These are phyloP conservation scores for Leccinum rimulosum DNA, from an alignment of 768 basidiomycete species.

Conservation along the genomic window DNA sequence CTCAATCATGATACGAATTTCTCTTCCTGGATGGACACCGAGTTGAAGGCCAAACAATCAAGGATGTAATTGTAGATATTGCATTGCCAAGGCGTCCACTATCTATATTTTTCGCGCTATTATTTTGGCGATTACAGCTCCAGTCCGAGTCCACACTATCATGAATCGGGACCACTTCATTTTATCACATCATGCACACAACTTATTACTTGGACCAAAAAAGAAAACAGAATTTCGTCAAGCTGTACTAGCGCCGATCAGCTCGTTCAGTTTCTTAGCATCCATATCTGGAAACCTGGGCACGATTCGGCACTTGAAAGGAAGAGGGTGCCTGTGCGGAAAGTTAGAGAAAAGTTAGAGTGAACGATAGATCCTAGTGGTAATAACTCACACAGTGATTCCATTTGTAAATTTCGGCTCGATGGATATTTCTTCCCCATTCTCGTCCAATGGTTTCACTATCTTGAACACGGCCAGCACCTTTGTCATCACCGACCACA, in stretches of 20 bases:
- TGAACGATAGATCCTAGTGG: neutral
- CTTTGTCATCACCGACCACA: conserved; percentile 13
- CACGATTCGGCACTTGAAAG: neutral
- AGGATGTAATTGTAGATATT: too few relatives aligned
- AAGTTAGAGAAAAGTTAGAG: neutral
- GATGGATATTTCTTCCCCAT: conserved; percentile 4
- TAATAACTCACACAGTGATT: conserved; percentile 1
- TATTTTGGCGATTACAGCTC: too few relatives aligned
- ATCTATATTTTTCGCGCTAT: too few relatives aligned
- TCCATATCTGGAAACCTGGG: conserved; percentile 2
- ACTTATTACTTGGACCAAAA: neutral
- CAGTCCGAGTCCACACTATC: too few relatives aligned
- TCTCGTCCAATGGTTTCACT: conserved; percentile 6
- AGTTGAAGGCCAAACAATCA: too few relatives aligned
- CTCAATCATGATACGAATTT: too few relatives aligned
- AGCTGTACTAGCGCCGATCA: conserved; percentile 1
- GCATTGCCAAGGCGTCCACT: too few relatives aligned
- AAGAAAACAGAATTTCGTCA: neutral
- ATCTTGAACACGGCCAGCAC: conserved; percentile 15
- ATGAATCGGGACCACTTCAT: too few relatives aligned
- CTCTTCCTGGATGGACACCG: too few relatives aligned
- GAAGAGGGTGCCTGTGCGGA: neutral
- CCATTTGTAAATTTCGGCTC: conserved; percentile 4
- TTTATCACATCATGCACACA: too few relatives aligned
- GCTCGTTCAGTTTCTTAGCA: neutral